Evolutionary conservation across 139 green algal genomes (phyloP), one percentile per base, ranked within the genome.

Genomic region (Cymbomonas tetramitiformis): DNA sequence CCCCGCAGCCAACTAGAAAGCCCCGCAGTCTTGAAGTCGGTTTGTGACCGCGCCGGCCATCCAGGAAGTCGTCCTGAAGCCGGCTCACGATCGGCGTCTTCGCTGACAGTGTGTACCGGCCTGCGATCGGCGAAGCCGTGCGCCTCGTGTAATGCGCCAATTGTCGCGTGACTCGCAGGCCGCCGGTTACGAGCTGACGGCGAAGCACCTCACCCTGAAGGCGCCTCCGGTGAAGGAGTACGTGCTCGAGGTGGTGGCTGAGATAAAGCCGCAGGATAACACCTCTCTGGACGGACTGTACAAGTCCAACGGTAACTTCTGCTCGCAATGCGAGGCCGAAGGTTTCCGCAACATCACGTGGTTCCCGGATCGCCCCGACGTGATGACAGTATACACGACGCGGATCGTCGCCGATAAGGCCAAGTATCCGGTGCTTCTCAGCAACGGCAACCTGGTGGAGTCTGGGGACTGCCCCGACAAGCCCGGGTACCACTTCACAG

Each of bases 271-370:
- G 5, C 24, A 38, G 47, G 25, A 55, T 15, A 55, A 55, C 47
- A 12, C 23, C 47, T 26, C 36, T 26, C 47, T 55, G 51, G 86
- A 95, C 67, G 90, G 90, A 0, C 76, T 96, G 50, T 96, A 96
- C 81, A 93, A 93, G 68, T 82, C 66, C 3, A 72, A 72, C 21
- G 90, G 91, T 44, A 98, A 93, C 72, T 98, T 88, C 73, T 95
- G 83, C 80, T 90, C 90, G 21, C 87, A 96, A 78, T 98, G 90
- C 60, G 90, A 98, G 73, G 90, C 90, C 2, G 86, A 97, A 72
- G 90, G 90, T 36, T 98, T 97, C 81, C 73, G 90, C 2, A 79
- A 77, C 51, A 98, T 98, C 69, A 98, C 90, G 21, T 98, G 79
- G 78, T 97, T 90, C 73, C 67, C 79, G 38, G 90, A 97, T 68